These are phyloP conservation scores for Cyberlindnera lachancei DNA, from an alignment of 805 yeast species.

Conservation along the genomic window DNA sequence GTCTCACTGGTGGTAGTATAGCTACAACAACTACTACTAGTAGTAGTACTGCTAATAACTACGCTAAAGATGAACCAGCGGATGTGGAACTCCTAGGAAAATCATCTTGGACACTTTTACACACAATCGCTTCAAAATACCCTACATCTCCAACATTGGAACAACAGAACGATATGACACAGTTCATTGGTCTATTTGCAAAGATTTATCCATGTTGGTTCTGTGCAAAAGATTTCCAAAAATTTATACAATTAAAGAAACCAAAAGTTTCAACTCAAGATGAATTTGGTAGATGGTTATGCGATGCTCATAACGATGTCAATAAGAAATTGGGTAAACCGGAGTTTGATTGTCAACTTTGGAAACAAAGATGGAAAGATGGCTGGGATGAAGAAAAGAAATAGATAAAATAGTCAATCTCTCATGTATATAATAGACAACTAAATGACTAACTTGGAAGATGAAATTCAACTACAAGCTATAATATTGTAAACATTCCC, in stretches of 20 bases:
- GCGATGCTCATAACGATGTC: conserved; percentile 94
- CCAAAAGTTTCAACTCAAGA: conserved; percentile 63
- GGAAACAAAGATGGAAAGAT: conserved; percentile 93
- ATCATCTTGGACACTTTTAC: conserved; percentile 89
- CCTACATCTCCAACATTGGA: conserved; percentile 58
- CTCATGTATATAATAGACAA: no score
- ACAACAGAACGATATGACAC: conserved; percentile 65
- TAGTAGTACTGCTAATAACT: conserved; percentile 18
- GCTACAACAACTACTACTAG: conserved; percentile 12
- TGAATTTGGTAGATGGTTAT: conserved; percentile 82
- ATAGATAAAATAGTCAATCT: no score
- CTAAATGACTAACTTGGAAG: no score
- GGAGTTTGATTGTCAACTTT: conserved; percentile 74
- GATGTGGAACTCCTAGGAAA: conserved; percentile 76
- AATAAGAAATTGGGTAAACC: conserved; percentile 82
- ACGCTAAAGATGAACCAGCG: conserved; percentile 65
- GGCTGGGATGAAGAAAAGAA: conserved; percentile 67
- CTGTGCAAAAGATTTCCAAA: conserved; percentile 80
- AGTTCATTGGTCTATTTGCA: conserved; percentile 64
- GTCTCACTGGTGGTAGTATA: conserved; percentile 5
- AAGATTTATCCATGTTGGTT: conserved; percentile 88
- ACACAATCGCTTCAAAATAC: conserved; percentile 82
- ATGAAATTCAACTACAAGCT: no score
- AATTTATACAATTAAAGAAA: conserved; percentile 41
- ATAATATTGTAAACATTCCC: background rate